Evolutionary conservation across 441 rosid genomes (phyloP).

Genomic region (Adansonia rubrostipa): DNA sequence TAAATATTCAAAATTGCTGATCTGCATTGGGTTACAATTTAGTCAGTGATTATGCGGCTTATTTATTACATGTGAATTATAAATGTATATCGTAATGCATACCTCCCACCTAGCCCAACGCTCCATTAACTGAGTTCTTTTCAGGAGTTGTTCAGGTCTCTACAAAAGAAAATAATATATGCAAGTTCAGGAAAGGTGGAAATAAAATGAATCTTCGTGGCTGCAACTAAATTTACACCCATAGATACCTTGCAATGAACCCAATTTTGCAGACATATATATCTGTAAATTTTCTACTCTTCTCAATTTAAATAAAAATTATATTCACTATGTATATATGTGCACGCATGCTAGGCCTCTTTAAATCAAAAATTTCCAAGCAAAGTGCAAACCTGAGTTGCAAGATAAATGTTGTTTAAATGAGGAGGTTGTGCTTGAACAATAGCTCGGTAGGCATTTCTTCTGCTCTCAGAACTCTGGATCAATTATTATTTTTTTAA

Average conservation of each 20-base stretch:
- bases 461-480: conserved; percentile 87
- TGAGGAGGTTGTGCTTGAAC: conserved; percentile 93
- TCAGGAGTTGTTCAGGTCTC: conserved; percentile 99
- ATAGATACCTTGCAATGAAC: conserved; percentile 12
- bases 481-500: conserved; percentile 22
- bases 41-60: conserved; percentile 20
- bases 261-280: conserved; percentile 1
- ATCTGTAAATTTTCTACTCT: conserved; percentile 14
- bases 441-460: conserved; percentile 94
- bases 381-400: conserved; percentile 81
- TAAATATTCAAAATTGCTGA: conserved; percentile 98
- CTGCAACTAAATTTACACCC: background rate
- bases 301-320: conserved; percentile 13
- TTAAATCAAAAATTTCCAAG: conserved; percentile 19
- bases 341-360: background rate
- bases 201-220: conserved; percentile 13
- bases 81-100: conserved; percentile 27
- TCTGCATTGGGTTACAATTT: conserved; percentile 61
- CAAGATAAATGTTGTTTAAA: conserved; percentile 90
- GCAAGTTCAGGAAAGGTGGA: conserved; percentile 20
- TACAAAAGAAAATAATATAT: conserved; percentile 39
- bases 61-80: background rate
- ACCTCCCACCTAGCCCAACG: conserved; percentile 99
- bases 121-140: conserved; percentile 97
- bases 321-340: background rate